Base-by-base conservation (phyloP, 192 early-diverging fungal genomes). In the Rhizophagus clarus region DNA sequence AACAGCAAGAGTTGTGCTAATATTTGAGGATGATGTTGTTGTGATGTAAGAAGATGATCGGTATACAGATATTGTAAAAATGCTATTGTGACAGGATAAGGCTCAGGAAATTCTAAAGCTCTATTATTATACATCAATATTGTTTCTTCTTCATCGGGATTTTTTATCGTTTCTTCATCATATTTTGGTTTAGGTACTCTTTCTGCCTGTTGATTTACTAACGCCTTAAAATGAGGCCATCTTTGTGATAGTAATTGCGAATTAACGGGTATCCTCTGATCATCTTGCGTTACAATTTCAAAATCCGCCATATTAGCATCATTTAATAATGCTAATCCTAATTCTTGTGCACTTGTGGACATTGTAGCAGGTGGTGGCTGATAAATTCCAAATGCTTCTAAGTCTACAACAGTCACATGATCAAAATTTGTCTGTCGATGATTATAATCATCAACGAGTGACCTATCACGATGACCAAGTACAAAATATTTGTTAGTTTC, bases 341-440 rank as follows among this genome's bases (percentile, higher is more conserved):
- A 82, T 31, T 92, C 90, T 71, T 92, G 90, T 64, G 90, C 88
- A 28, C 85, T 80, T 6, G 89, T 79, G 9, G 90, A 86, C 75
- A 87, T 87, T 42, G 90, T 89, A 1, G 89, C 79, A 12, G 82
- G 83, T n/a, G 91, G 90, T 67, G 79, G 85, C 72, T 83, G 83
- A 79, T 88, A 91, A 74, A 88, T 86, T 8, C 94, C 94, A 81
- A 95, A 92, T 0, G 93, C 93, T 42, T 93, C 91, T 75, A 94
- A 77, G 72, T 93, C 90, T 5, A 95, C 88, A 11, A 92, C 87
- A 28, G 92, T 89, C 69, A 93, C 84, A 74, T 95, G 92, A 79
- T 90, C 88, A 84, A 94, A 95, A 81, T 95, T 95, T 67, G 92
- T 88, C 74, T 93, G 92, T 47, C 94, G 88, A 62, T 93, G 88